Percentiles rank a stretch among this genome's conserved stretches.
Evolutionary conservation across 1,284 basidiomycete genomes (phyloP).

Genomic region (Boletellus deceptivus): DNA sequence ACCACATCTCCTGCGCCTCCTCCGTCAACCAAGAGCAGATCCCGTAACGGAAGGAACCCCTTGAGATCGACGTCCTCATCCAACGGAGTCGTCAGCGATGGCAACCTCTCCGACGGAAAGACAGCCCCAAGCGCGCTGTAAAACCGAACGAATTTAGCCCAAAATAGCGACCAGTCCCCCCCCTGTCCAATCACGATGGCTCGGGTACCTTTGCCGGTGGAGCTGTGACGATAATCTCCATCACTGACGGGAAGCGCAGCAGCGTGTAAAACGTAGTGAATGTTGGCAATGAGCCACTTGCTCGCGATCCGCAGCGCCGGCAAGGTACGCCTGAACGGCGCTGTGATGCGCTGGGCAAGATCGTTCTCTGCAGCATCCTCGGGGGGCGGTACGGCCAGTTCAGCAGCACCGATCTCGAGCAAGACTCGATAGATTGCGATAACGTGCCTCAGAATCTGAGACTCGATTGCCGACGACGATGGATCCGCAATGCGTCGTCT

Average conservation of each 20-base stretch:
- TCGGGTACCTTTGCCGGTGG: constrained; percentile 19
- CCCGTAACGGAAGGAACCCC: constrained; percentile 83
- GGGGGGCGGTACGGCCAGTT: constrained; percentile 45
- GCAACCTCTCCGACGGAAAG: constrained; percentile 73
- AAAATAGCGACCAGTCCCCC: constrained; percentile 54
- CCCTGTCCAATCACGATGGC: constrained; percentile 12
- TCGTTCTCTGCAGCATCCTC: constrained; percentile 57
- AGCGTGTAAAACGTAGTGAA: constrained; percentile 63
- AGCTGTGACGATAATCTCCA: constrained; percentile 7
- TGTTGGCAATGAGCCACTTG: constrained; percentile 86
- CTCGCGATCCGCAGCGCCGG: constrained; percentile 85
- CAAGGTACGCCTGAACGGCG: constrained; percentile 80
- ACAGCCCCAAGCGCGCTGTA: constrained; percentile 58
- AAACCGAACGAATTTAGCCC: constrained; percentile 73
- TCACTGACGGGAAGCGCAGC: constrained; percentile 13
- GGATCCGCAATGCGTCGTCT: constrained; percentile 10
- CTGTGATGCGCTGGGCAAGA: constrained; percentile 80
- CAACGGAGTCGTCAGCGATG: constrained; percentile 61
- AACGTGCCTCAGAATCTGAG: constrained; percentile 70
- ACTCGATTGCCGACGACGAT: constrained; percentile 47
- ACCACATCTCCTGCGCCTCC: neutral
- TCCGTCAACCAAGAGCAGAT: constrained; percentile 39
- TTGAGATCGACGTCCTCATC: constrained; percentile 92
- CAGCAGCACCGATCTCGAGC: constrained; percentile 61
- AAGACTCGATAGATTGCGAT: constrained; percentile 68